Evolutionary conservation across 345 rosid genomes (phyloP).

Genomic region (Kernera saxatilis): DNA sequence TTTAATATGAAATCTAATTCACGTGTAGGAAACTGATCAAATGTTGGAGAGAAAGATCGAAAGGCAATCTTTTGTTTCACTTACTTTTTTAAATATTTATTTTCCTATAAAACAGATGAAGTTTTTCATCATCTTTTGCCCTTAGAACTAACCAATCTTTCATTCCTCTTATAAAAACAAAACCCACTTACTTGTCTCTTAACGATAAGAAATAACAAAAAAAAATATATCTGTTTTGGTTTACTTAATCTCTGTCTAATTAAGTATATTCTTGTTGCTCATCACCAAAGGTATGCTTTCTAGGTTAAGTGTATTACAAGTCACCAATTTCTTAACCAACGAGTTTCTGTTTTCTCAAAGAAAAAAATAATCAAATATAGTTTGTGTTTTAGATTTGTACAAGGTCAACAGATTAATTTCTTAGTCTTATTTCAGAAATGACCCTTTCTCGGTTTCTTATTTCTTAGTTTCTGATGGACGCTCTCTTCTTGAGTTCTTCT

Average conservation of each 20-base stretch:
- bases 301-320: slow-evolving; percentile 32
- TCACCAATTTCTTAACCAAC: slow-evolving; percentile 41
- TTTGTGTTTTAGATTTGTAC: slow-evolving; percentile 20
- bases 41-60: slow-evolving; percentile 23
- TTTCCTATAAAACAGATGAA: slow-evolving; percentile 21
- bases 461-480: slow-evolving; percentile 54
- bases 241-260: slow-evolving; percentile 16
- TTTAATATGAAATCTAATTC: background rate
- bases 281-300: slow-evolving; percentile 26
- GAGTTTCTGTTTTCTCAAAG: slow-evolving; percentile 15
- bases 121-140: slow-evolving; percentile 37
- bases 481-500: slow-evolving; percentile 57
- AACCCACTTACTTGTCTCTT: slow-evolving; percentile 37
- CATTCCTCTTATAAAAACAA: slow-evolving; percentile 40
- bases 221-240: background rate
- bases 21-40: slow-evolving; percentile 3
- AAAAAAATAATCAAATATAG: background rate
- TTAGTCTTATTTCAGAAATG: slow-evolving; percentile 25
- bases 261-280: slow-evolving; percentile 26
- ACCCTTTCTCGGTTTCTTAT: slow-evolving; percentile 30
- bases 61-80: slow-evolving; percentile 20
- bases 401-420: slow-evolving; percentile 16
- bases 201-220: slow-evolving; percentile 5
- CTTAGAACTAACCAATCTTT: slow-evolving; percentile 36
- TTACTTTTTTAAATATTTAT: background rate